phyloP scores from a whole-genome alignment of 257 asterid genomes.

The Fraxinus quadrangulata region DNA sequence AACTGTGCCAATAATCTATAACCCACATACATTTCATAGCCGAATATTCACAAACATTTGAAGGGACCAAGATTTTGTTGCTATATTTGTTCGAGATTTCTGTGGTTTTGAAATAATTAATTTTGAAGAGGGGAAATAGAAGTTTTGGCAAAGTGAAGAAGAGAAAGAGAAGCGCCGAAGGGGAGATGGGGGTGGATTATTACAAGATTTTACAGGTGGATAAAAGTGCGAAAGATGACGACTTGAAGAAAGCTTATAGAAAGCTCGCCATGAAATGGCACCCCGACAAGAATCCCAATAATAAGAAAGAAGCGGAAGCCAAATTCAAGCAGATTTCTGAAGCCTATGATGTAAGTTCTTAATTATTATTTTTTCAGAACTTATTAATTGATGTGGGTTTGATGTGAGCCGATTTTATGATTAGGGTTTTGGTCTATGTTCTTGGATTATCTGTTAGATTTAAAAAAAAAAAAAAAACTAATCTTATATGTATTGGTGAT shows the following conservation, averaged over 20 bases:
- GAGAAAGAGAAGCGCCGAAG: neutral
- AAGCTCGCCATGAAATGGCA: conserved; percentile 30
- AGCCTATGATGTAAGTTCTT: conserved; percentile 21
- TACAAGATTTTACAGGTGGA: conserved; percentile 23
- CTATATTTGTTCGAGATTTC: neutral
- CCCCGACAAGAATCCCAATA: conserved; percentile 21
- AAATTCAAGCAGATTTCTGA: conserved; percentile 28
- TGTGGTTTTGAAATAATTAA: neutral
- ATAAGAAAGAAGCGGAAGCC: conserved; percentile 25
- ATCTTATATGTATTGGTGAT: neutral
- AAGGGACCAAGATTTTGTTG: neutral
- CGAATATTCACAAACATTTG: neutral
- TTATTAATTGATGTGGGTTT: neutral
- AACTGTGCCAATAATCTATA: neutral
- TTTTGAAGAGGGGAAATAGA: neutral
- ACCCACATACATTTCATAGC: neutral
- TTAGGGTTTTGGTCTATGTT: neutral
- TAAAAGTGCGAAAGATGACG: conserved; percentile 23
- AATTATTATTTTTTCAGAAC: neutral
- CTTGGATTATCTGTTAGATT: neutral
- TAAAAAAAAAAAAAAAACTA: neutral
- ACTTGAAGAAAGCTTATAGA: conserved; percentile 26
- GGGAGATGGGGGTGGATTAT: conserved; percentile 21
- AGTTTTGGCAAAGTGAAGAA: neutral
- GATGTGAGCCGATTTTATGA: neutral